These are phyloP conservation scores for Candida succiphila DNA, from an alignment of 805 yeast species.

Conservation along the genomic window DNA sequence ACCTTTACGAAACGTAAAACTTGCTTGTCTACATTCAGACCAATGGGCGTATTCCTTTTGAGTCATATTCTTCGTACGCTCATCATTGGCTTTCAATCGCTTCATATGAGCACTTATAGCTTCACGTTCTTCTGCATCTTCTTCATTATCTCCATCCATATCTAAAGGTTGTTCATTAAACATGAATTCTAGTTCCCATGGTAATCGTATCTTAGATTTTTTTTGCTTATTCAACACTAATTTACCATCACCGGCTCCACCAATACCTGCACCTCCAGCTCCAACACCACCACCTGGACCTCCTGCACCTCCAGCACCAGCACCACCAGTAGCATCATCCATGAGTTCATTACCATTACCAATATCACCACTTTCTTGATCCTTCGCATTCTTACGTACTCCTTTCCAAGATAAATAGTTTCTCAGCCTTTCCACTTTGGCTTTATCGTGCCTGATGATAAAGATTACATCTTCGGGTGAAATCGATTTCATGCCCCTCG, in stretches of 20 bases:
- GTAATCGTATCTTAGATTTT: constrained; percentile 72
- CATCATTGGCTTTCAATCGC: constrained; percentile 86
- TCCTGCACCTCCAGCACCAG: constrained; percentile 21
- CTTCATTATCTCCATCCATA: constrained; percentile 43
- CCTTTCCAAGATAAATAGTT: constrained; percentile 97
- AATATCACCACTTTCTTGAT: constrained; percentile 43
- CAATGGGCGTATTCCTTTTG: constrained; percentile 96
- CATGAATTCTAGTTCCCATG: constrained; percentile 95
- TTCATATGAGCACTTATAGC: constrained; percentile 84
- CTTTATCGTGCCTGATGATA: constrained; percentile 83
- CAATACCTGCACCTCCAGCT: constrained; percentile 27
- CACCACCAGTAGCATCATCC: constrained; percentile 16
- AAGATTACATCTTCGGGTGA: constrained; percentile 92
- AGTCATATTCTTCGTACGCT: constrained; percentile 88
- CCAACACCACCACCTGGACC: constrained; percentile 14
- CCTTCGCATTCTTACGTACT: constrained; percentile 70
- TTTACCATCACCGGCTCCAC: constrained; percentile 31
- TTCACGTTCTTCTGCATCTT: constrained; percentile 82
- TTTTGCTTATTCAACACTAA: constrained; percentile 46
- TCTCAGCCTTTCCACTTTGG: constrained; percentile 83
- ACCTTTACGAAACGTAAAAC: constrained; percentile 91
- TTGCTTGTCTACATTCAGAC: constrained; percentile 97
- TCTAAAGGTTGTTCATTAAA: constrained; percentile 83
- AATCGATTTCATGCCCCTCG: constrained; percentile 75
- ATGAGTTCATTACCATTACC: constrained; percentile 24